phyloP scores from a whole-genome alignment of 176 grass and related monocot genomes.

The Poa pratensis region DNA sequence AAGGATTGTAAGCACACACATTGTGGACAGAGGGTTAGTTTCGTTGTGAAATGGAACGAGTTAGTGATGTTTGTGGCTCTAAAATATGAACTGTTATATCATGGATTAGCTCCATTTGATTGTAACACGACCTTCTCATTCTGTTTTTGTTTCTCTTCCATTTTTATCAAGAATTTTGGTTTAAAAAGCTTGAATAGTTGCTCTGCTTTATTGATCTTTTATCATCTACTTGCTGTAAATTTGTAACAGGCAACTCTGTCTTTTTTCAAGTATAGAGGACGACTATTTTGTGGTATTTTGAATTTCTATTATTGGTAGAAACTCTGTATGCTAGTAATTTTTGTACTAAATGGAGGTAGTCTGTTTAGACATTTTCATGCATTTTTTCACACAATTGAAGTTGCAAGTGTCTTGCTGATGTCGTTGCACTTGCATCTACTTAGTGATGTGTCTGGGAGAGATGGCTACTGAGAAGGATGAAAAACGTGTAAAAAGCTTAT shows the following conservation, averaged over 20 bases:
- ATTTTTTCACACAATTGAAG: conserved; percentile 3
- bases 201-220: background rate
- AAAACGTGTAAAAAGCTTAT: conserved; percentile 70
- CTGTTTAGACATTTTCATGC: background rate
- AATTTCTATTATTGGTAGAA: background rate
- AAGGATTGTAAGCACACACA: background rate
- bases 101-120: background rate
- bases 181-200: background rate
- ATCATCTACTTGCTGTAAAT: background rate
- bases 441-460: conserved; percentile 91
- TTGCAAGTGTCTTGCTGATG: conserved; percentile 32
- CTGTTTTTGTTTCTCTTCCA: background rate
- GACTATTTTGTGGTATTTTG: background rate
- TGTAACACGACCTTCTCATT: conserved; percentile 1
- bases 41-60: background rate
- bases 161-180: background rate
- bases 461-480: conserved; percentile 84
- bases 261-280: background rate
- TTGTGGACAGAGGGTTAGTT: background rate
- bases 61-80: background rate
- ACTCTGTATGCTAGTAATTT: background rate
- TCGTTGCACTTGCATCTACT: background rate
- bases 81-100: background rate
- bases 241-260: background rate
- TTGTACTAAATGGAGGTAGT: conserved; percentile 1